phyloP scores from a whole-genome alignment of 495 filamentous ascomycete genomes.

The Echria macrotheca region DNA sequence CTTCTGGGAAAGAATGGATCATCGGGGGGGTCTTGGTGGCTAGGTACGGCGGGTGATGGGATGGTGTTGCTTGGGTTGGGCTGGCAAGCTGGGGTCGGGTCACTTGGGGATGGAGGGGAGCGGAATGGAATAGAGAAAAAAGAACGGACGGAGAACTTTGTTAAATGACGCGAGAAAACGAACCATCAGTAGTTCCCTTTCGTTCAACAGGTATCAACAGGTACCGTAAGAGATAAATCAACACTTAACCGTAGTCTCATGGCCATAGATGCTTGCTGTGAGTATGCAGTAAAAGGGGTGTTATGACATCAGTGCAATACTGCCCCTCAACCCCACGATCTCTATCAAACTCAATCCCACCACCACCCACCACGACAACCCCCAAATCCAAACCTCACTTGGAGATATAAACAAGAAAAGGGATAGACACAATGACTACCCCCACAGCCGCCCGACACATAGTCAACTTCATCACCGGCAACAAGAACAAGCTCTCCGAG shows the following conservation, averaged over 20 bases:
- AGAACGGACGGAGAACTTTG: too few species aligned
- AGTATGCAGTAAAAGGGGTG: conserved; percentile 1
- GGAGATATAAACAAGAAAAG: too few species aligned
- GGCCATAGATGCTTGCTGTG: too few species aligned
- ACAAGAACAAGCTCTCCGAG: conserved; percentile 86
- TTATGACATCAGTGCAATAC: not conserved
- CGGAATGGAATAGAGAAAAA: too few species aligned
- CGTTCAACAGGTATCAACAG: too few species aligned
- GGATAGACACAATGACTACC: conserved; percentile 13
- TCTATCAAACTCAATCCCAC: not conserved
- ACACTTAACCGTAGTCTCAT: too few species aligned
- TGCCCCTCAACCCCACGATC: conserved; percentile 1
- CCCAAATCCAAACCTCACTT: not conserved
- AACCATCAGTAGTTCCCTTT: too few species aligned
- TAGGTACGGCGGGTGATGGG: not conserved
- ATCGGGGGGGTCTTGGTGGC: not conserved
- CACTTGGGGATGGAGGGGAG: too few species aligned
- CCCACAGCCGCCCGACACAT: conserved; percentile 22
- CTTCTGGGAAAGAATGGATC: not conserved
- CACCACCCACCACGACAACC: not conserved
- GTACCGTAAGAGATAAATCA: too few species aligned
- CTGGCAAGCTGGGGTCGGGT: too few species aligned
- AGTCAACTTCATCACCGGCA: conserved; percentile 94
- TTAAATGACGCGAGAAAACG: too few species aligned
- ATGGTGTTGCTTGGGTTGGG: too few species aligned